Percentiles rank a stretch among this genome's conserved stretches.
These are phyloP conservation scores for Triticum aestivum DNA, from an alignment of 176 grass and related monocot genomes.

Conservation along the genomic window DNA sequence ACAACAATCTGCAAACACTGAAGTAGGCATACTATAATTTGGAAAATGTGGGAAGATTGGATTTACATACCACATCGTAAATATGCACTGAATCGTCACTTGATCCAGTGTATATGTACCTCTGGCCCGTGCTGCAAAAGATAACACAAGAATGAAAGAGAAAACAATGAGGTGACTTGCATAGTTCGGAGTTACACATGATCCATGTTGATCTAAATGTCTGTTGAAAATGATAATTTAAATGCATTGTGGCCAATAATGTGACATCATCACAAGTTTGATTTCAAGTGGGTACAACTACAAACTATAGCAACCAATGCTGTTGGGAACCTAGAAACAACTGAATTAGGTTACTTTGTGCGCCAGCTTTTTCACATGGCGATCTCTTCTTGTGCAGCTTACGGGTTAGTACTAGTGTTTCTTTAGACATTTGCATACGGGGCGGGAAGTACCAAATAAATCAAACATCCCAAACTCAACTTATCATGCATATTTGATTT, in stretches of 20 bases:
- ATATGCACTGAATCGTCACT: slow-evolving; percentile 72
- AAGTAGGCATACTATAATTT: neutral
- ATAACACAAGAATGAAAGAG: neutral
- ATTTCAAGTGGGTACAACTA: neutral
- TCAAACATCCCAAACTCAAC: neutral
- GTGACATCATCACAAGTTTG: neutral
- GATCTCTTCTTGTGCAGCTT: neutral
- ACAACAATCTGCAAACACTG: neutral
- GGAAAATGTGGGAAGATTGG: slow-evolving; percentile 16
- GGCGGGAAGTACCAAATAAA: neutral
- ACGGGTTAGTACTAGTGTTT: neutral
- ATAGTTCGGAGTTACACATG: neutral
- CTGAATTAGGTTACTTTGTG: neutral
- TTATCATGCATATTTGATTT: neutral
- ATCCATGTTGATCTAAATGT: neutral
- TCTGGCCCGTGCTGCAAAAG: slow-evolving; percentile 81
- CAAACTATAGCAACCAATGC: neutral
- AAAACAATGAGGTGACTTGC: neutral
- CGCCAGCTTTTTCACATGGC: neutral
- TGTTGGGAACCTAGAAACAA: neutral
- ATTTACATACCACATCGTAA: slow-evolving; percentile 75
- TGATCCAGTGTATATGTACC: slow-evolving; percentile 96
- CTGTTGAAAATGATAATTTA: too few relatives aligned
- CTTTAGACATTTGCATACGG: neutral
- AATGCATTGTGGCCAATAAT: neutral